A percentile compares a stretch with the other conserved stretches of the same genome.
Evolutionary conservation across 1,284 basidiomycete genomes (phyloP).

Genomic region (Ustilago trichophora): DNA sequence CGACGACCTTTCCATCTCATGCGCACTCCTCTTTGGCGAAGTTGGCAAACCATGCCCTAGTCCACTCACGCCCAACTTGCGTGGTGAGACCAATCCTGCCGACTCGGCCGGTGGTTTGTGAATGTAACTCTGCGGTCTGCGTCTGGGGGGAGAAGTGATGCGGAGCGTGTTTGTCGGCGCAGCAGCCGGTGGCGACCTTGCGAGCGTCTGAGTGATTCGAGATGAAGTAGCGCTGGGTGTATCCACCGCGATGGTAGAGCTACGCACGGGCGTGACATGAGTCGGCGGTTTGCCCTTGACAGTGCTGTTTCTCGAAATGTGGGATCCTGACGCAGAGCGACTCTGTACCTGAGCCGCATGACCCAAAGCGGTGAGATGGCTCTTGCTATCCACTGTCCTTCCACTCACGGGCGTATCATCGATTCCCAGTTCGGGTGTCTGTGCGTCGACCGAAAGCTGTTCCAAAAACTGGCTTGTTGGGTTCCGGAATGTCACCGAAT

Average conservation of each 20-base stretch:
- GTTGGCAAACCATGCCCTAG: slow-evolving; percentile 22
- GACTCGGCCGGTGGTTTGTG: slow-evolving; percentile 23
- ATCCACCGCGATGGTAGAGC: slow-evolving; percentile 14
- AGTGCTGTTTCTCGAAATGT: not conserved
- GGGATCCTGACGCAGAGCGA: slow-evolving; percentile 4
- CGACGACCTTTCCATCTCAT: slow-evolving; percentile 32
- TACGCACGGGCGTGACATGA: slow-evolving; percentile 1
- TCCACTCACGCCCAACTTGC: slow-evolving; percentile 14
- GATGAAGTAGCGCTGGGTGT: not conserved
- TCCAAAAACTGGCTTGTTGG: slow-evolving; percentile 36
- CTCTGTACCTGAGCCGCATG: slow-evolving; percentile 39
- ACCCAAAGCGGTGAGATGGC: slow-evolving; percentile 34
- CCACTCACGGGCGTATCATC: slow-evolving; percentile 31
- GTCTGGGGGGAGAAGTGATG: slow-evolving; percentile 3
- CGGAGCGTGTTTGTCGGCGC: not conserved
- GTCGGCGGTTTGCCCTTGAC: slow-evolving; percentile 14
- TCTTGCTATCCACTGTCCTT: slow-evolving; percentile 21
- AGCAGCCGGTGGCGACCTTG: not conserved
- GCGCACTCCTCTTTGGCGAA: slow-evolving; percentile 26
- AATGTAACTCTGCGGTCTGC: slow-evolving; percentile 29
- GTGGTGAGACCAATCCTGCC: slow-evolving; percentile 19
- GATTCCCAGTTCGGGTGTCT: slow-evolving; percentile 26
- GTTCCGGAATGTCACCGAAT: slow-evolving; percentile 35
- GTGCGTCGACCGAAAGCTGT: slow-evolving; percentile 29
- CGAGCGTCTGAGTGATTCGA: not conserved